Percentiles rank a stretch among this genome's conserved stretches.
Evolutionary conservation across 352 stramenopile genomes (phyloP).

Genomic region (Aphanomyces euteiches): DNA sequence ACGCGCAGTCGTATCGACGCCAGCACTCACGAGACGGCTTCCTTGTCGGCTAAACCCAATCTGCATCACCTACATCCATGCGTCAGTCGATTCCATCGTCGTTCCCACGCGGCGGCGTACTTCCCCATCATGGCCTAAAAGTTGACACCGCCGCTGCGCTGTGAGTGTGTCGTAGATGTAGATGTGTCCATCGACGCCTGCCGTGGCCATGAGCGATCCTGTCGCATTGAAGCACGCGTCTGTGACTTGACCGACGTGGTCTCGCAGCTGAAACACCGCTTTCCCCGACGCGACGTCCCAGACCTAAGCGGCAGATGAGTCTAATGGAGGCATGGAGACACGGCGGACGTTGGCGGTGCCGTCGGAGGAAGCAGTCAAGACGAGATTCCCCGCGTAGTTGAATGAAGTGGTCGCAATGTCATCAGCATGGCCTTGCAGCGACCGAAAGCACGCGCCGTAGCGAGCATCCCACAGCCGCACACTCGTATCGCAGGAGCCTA

Average conservation of each 20-base stretch:
- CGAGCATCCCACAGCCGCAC: slow-evolving; percentile 71
- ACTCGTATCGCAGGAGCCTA: slow-evolving; percentile 58
- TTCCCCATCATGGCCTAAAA: slow-evolving; percentile 44
- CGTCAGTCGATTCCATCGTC: too few relatives aligned
- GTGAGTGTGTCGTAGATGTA: slow-evolving; percentile 76
- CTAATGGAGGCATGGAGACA: not conserved
- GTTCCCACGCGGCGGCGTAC: not conserved
- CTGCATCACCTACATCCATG: slow-evolving; percentile 35
- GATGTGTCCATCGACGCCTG: slow-evolving; percentile 44
- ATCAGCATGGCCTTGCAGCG: slow-evolving; percentile 49
- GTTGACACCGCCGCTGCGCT: slow-evolving; percentile 43
- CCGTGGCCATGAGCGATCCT: slow-evolving; percentile 55
- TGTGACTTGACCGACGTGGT: slow-evolving; percentile 49
- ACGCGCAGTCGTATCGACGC: slow-evolving; percentile 50
- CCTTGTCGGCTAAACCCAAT: slow-evolving; percentile 67
- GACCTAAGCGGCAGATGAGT: slow-evolving; percentile 35
- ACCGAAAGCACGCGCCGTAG: slow-evolving; percentile 66
- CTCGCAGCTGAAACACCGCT: slow-evolving; percentile 53
- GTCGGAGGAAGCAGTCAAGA: slow-evolving; percentile 57
- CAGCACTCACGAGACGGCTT: slow-evolving; percentile 53
- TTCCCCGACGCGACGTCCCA: slow-evolving; percentile 67
- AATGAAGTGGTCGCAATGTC: slow-evolving; percentile 65
- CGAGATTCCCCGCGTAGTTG: slow-evolving; percentile 52
- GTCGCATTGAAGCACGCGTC: slow-evolving; percentile 63
- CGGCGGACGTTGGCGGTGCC: slow-evolving; percentile 39